These are phyloP conservation scores for Quercus bicolor DNA, from an alignment of 306 rosid species.

Conservation along the genomic window DNA sequence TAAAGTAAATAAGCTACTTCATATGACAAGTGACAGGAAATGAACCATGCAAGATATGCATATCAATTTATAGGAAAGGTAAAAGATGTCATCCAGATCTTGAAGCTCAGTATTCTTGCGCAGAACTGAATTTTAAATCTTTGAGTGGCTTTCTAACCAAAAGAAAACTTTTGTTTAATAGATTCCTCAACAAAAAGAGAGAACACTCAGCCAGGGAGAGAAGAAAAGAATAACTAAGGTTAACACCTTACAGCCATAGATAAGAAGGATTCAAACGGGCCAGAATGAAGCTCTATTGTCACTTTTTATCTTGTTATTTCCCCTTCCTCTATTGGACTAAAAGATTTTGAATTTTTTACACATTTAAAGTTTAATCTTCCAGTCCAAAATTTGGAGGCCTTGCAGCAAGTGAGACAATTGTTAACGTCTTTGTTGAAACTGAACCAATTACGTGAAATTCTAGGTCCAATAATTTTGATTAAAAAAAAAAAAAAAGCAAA, in stretches of 20 bases:
- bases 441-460: no score
- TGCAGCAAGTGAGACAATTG: no score
- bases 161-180: neutral
- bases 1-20: conserved; percentile 25
- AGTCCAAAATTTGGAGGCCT: no score
- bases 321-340: no score
- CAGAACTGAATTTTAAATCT: conserved; percentile 8
- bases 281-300: neutral
- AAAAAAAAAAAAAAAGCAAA: no score
- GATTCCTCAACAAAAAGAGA: conserved; percentile 11
- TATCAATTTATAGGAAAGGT: conserved; percentile 17
- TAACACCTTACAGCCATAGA: conserved; percentile 2
- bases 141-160: conserved; percentile 9
- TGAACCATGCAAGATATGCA: neutral
- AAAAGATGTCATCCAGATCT: conserved; percentile 11
- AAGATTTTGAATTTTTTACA: no score
- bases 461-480: no score
- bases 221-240: neutral
- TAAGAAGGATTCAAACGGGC: conserved; percentile 1
- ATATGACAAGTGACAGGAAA: conserved; percentile 13
- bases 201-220: neutral
- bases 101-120: conserved; percentile 2
- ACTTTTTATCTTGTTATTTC: neutral
- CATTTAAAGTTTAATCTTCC: no score
- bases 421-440: no score